Evolutionary conservation across 176 grass and related monocot genomes (phyloP).

Genomic region (Oryza nivara): DNA sequence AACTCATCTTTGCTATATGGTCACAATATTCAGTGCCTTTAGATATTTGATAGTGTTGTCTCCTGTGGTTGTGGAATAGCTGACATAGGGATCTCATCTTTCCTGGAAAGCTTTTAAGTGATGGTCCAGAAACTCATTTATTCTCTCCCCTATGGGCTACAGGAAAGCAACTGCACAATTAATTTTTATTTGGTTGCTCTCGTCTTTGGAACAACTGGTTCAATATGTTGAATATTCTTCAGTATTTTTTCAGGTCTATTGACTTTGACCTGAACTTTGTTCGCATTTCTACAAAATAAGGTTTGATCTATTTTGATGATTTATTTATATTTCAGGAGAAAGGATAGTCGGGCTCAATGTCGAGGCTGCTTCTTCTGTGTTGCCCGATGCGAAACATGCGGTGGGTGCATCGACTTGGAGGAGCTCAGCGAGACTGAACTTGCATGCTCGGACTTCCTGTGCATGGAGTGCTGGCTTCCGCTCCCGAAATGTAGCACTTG

Average conservation of each 20-base stretch:
- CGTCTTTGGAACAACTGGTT: slow-evolving; percentile 35
- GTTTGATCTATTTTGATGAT: slow-evolving; percentile 38
- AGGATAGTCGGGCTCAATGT: slow-evolving; percentile 42
- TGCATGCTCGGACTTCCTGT: slow-evolving; percentile 76
- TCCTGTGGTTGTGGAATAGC: slow-evolving; percentile 45
- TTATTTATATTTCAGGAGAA: slow-evolving; percentile 63
- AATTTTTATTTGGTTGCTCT: slow-evolving; percentile 42
- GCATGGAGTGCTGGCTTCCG: slow-evolving; percentile 77
- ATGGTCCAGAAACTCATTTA: slow-evolving; percentile 26
- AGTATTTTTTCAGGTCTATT: slow-evolving; percentile 22
- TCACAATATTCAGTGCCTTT: slow-evolving; percentile 2
- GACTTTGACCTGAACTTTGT: slow-evolving; percentile 39
- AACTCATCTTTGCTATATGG: slow-evolving; percentile 30
- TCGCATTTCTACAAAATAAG: neutral
- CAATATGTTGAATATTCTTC: slow-evolving; percentile 25
- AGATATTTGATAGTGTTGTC: slow-evolving; percentile 21
- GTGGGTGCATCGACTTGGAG: slow-evolving; percentile 69
- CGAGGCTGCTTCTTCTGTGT: slow-evolving; percentile 84
- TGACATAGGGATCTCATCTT: slow-evolving; percentile 35
- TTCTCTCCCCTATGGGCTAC: slow-evolving; percentile 5
- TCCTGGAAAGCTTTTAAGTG: slow-evolving; percentile 26
- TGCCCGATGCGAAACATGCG: slow-evolving; percentile 85
- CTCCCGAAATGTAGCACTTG: slow-evolving; percentile 77
- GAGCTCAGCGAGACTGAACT: slow-evolving; percentile 49
- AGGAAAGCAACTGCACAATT: slow-evolving; percentile 42